Base-by-base conservation (phyloP, 352 stramenopile genomes). In the Phytophthora constricta region DNA sequence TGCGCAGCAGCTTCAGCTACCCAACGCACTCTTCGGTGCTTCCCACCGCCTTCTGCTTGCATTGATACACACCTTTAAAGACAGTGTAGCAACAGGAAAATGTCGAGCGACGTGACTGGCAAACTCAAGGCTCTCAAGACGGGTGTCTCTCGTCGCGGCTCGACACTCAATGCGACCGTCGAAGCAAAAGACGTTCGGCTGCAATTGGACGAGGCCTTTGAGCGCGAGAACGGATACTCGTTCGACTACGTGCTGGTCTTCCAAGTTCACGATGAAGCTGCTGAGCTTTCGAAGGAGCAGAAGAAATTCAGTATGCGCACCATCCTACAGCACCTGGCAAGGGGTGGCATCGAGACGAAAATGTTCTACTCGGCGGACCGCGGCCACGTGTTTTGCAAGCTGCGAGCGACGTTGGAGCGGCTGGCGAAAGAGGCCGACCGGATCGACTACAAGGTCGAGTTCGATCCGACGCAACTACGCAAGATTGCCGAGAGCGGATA, bases 201-300 rank as follows among this genome's bases (percentile, higher is more conserved):
- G 61, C 70, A 87, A 57, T 62, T 91, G 42, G 82, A 91, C 60
- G 75, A 79, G 41, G 75, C 75, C 31, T 93, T 93, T 28, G 70
- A 87, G 67, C 62, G 58, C 20, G 71, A 85, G 37, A 87, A 93
- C 59, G 82, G 85, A 47, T 91, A 87, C 77, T 89, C 84, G 66
- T 93, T 86, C 72, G 85, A 93, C 81, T 93, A 91, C 48, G 82
- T 83, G 53, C 68, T 93, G 51, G 85, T 93, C 33, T 93, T 93
- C 81, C 86, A 93, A 55, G 82, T 93, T 28, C 82, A 93, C 71
- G 82, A 90, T 53, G 85, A 93, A 63, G 77, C 61, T 46, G 73
- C 73, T 7, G 66, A 84, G 58, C 74, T 93, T 39, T 72, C 69
- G 58, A 51, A 80, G 26, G 33, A 55, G 33, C 85, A 93, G 56